Evolutionary conservation across 2,329 filamentous ascomycete species (phyloP).

Genomic region (Aspergillus fijiensis): DNA sequence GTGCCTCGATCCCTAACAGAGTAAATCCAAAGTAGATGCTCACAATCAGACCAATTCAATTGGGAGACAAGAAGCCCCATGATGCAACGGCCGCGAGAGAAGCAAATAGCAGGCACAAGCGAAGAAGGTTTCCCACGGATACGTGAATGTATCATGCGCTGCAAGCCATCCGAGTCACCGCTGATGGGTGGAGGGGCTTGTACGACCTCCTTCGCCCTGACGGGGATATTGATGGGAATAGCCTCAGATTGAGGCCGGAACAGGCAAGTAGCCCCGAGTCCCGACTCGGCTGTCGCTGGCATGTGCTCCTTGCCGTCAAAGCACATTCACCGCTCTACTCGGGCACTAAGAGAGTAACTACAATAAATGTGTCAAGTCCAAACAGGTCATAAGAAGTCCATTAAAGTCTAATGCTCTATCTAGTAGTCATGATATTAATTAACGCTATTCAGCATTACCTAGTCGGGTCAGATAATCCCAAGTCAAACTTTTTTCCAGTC

Average conservation of each 20-base stretch:
- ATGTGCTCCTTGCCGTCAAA: neutral
- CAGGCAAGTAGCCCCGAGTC: neutral
- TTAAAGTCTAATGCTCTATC: neutral
- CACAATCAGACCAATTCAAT: neutral
- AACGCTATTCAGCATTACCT: neutral
- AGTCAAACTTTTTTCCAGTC: conserved; percentile 4
- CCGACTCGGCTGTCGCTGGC: neutral
- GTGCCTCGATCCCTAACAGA: neutral
- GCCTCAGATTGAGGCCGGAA: neutral
- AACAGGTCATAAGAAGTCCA: neutral
- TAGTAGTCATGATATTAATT: neutral
- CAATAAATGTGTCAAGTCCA: neutral
- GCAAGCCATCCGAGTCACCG: neutral
- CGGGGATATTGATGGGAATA: neutral
- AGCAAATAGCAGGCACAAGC: neutral
- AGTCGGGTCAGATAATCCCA: neutral
- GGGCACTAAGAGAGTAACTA: neutral
- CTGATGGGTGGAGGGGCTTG: conserved; percentile 2
- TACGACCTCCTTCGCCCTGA: neutral
- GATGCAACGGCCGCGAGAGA: neutral
- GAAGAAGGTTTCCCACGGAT: neutral
- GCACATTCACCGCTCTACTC: neutral
- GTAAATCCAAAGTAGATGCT: neutral
- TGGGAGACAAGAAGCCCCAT: neutral
- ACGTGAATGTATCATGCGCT: neutral